Evolutionary conservation across 1,284 basidiomycete species (phyloP).

Genomic region (Peniophora sp.): DNA sequence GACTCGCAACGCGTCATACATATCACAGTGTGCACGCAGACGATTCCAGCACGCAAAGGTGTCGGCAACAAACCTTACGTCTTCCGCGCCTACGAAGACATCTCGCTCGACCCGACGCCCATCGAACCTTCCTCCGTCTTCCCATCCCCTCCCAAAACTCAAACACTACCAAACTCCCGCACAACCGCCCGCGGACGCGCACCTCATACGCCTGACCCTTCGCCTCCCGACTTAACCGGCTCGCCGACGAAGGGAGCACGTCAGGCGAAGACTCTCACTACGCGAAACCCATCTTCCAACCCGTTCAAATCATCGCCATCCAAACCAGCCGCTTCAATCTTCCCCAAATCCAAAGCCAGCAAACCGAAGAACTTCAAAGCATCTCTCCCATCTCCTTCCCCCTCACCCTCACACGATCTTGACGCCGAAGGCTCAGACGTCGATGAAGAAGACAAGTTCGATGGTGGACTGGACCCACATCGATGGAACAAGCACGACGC

Average conservation of each 20-base stretch:
- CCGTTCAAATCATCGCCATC: not conserved
- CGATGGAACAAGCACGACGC: conserved; percentile 21
- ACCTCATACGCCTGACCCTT: not conserved
- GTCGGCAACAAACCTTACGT: conserved; percentile 50
- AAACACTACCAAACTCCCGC: not conserved
- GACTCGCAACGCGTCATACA: conserved; percentile 44
- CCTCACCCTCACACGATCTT: not conserved
- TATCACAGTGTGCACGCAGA: conserved; percentile 46
- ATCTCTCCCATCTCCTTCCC: not conserved
- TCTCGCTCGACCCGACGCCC: conserved; percentile 13
- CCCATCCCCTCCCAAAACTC: not conserved
- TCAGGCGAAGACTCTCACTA: not conserved
- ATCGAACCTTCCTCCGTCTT: conserved; percentile 6
- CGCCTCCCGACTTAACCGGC: not conserved
- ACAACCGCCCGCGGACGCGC: not conserved
- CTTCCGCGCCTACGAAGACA: conserved; percentile 41
- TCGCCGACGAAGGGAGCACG: not conserved
- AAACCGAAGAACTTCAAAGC: not conserved
- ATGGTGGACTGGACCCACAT: conserved; percentile 14
- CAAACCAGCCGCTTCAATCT: not conserved
- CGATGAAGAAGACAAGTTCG: conserved; percentile 2
- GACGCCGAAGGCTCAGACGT: conserved; percentile 8
- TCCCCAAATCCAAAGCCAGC: not conserved
- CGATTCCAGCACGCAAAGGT: conserved; percentile 43
- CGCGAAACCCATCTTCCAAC: not conserved